Evolutionary conservation across 1,284 basidiomycete species (phyloP).

Genomic region (Erythrobasidium hasegawianum): DNA sequence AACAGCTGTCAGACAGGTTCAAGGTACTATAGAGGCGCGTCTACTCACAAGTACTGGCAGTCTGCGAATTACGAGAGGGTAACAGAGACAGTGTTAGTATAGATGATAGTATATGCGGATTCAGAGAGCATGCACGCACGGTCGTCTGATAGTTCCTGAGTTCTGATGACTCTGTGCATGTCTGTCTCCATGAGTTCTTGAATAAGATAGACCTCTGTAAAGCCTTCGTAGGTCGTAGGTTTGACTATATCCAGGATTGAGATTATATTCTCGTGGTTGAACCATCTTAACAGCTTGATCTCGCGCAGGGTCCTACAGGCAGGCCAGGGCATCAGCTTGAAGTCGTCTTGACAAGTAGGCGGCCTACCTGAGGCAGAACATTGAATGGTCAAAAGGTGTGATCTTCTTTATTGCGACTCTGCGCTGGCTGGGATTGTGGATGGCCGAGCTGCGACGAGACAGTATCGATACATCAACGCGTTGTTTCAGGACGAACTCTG

Average conservation of each 20-base stretch:
- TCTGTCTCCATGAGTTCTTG: constrained; percentile 50
- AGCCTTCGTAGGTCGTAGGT: constrained; percentile 77
- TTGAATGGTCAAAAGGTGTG: constrained; percentile 64
- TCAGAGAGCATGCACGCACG: constrained; percentile 54
- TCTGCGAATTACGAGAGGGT: constrained; percentile 6
- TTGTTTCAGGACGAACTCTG: neutral
- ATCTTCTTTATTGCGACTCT: constrained; percentile 56
- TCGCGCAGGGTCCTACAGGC: constrained; percentile 78
- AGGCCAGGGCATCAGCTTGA: constrained; percentile 50
- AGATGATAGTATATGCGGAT: too few relatives aligned
- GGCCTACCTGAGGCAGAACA: constrained; percentile 19
- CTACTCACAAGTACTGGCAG: constrained; percentile 51
- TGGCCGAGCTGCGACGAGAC: constrained; percentile 37
- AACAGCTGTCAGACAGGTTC: constrained; percentile 42
- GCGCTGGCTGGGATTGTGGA: constrained; percentile 39
- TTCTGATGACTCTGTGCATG: constrained; percentile 79
- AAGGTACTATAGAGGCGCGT: constrained; percentile 44
- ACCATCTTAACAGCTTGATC: constrained; percentile 84
- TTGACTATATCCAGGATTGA: constrained; percentile 92
- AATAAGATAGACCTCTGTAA: constrained; percentile 88
- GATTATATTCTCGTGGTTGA: constrained; percentile 94
- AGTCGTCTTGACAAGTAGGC: neutral
- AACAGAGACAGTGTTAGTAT: neutral
- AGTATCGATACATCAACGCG: constrained; percentile 1
- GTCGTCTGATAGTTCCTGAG: constrained; percentile 77